These are phyloP conservation scores for Haematococcus sp. DNA, from an alignment of 139 green algal genomes.

Conservation along the genomic window DNA sequence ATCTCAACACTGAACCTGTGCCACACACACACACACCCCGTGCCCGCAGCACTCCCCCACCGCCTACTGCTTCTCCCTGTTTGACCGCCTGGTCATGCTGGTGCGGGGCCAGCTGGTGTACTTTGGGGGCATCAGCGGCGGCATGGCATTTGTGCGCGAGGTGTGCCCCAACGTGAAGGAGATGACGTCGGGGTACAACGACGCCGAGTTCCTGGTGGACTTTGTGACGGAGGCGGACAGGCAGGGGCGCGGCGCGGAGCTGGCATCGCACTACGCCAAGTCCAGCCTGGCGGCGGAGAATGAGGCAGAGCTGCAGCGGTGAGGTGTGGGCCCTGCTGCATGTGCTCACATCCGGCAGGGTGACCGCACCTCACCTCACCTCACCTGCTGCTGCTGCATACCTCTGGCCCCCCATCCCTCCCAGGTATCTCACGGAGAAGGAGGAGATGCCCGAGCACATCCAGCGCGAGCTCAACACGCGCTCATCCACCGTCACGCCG, in stretches of 20 bases:
- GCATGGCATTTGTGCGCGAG: conserved; percentile 17
- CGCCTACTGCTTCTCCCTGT: conserved; percentile 69
- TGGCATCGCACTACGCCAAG: conserved; percentile 5
- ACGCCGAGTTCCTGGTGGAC: conserved; percentile 59
- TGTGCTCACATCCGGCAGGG: not conserved
- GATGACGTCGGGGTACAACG: conserved; percentile 34
- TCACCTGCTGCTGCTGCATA: not conserved
- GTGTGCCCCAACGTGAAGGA: conserved; percentile 28
- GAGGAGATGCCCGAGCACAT: conserved; percentile 19
- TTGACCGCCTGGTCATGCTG: conserved; percentile 64
- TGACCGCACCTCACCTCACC: not conserved
- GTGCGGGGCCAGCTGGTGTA: conserved; percentile 33
- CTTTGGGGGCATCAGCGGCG: conserved; percentile 1
- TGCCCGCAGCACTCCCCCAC: conserved; percentile 37
- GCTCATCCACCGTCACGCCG: conserved; percentile 64
- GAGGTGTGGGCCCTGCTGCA: not conserved
- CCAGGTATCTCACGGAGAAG: conserved; percentile 11
- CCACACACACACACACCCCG: too few species aligned
- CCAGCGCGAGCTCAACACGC: conserved; percentile 53
- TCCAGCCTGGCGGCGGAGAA: conserved; percentile 29
- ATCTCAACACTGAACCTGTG: too few species aligned
- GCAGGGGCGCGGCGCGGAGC: not conserved
- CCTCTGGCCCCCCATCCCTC: conserved; percentile 3
- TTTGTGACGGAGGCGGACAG: conserved; percentile 52
- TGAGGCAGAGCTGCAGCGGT: conserved; percentile 42